Evolutionary conservation across 148 eudicot genomes (phyloP).

Genomic region (Euryodendron excelsum): DNA sequence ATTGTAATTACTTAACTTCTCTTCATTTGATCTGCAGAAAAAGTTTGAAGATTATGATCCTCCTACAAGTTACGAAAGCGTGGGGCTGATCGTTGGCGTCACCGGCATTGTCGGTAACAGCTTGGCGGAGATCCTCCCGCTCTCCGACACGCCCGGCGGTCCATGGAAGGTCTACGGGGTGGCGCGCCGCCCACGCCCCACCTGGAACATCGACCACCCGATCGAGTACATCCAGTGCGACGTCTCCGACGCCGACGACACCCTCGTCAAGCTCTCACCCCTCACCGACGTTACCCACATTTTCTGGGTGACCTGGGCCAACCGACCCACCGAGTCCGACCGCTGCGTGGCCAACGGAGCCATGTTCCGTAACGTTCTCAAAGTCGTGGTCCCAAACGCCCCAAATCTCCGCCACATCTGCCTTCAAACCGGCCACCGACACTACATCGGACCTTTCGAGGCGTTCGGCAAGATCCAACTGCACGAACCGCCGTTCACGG

Average conservation of each 20-base stretch:
- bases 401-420: slow-evolving; percentile 19
- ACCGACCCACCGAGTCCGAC: slow-evolving; percentile 9
- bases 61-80: slow-evolving; percentile 2
- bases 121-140: slow-evolving; percentile 24
- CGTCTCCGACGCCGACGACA: slow-evolving; percentile 11
- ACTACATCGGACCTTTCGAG: slow-evolving; percentile 22
- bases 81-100: slow-evolving; percentile 19
- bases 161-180: slow-evolving; percentile 29
- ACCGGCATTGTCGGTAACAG: slow-evolving; percentile 28
- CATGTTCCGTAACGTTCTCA: slow-evolving; percentile 18
- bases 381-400: slow-evolving; percentile 16
- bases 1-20: too few species aligned
- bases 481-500: slow-evolving; percentile 18
- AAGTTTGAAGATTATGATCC: slow-evolving; percentile 3
- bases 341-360: slow-evolving; percentile 19
- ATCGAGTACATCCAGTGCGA: slow-evolving; percentile 27
- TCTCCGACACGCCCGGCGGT: slow-evolving; percentile 25
- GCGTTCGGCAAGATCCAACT: background rate
- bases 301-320: slow-evolving; percentile 23
- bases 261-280: slow-evolving; percentile 12
- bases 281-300: slow-evolving; percentile 22
- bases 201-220: slow-evolving; percentile 19
- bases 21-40: slow-evolving; percentile 12
- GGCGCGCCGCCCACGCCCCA: slow-evolving; percentile 19
- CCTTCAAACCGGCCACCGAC: slow-evolving; percentile 20